Base-by-base conservation (phyloP, 805 yeast species). In the Ogataea pini region DNA sequence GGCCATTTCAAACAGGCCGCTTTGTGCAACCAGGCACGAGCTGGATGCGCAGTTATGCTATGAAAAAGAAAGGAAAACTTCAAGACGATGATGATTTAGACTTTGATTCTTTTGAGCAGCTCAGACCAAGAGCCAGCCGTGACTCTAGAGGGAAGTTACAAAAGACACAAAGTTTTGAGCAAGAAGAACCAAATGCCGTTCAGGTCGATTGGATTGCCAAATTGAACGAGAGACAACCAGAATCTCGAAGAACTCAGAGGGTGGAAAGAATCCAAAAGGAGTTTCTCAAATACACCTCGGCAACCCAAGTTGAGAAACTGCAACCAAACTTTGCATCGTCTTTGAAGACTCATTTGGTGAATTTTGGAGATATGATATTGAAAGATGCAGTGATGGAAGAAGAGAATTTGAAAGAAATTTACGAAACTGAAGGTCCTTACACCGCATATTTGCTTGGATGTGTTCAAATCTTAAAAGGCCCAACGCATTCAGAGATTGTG, bases 11-110 rank as follows among this genome's bases (percentile, higher is more conserved):
- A 20, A 12, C 12, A 3, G 36, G 17, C 14, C 24, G 20, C 22
- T n/a, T 16, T n/a, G 18, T 20, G 6, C 32, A 19, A 28, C 20
- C 29, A 17, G 19, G 19, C 10, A 12, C 16, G 42, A 19, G 19
- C 29, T 16, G 22, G 37, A 24, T 13, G 37, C 28, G 36, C n/a
- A 34, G 37, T 20, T 34, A 34, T 13, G 37, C 24, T 20, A 17
- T 34, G 14, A 17, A 4, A 5, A 46, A 45, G 33, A 46, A 45
- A 29, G 62, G 59, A 9, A 58, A 58, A 37, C 43, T 58, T 24
- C 50, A 51, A 36, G 63, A 59, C 46, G 63, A 59, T 25, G 46
- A 59, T 31, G 61, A 57, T 43, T 40, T 64, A 31, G 48, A 56
- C 33, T 53, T 56, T 31, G 54, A 54, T 17, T 31, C 42, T 31